Percentiles rank a stretch among this genome's conserved stretches.
phyloP scores from a whole-genome alignment of 1,284 basidiomycete species.

The Pterulicium gracile region DNA sequence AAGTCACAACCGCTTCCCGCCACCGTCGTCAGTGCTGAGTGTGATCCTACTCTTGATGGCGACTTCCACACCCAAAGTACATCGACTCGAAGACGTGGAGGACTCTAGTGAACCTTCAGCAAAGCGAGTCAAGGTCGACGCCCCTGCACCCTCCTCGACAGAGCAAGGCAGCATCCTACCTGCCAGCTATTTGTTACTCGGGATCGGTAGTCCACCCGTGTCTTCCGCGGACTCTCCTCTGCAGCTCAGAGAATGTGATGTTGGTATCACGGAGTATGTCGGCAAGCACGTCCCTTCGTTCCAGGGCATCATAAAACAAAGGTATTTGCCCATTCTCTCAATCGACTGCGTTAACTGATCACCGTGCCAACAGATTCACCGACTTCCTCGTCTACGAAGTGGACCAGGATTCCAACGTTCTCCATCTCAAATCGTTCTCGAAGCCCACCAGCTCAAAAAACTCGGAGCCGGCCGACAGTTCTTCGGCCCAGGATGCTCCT shows the following conservation, averaged over 20 bases:
- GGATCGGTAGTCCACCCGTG: neutral
- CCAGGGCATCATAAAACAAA: constrained; percentile 89
- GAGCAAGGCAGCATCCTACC: neutral
- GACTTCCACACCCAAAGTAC: neutral
- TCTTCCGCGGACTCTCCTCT: neutral
- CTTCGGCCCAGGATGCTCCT: constrained; percentile 3
- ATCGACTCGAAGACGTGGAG: neutral
- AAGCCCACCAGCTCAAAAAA: constrained; percentile 48
- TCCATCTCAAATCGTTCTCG: constrained; percentile 68
- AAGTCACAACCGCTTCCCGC: no score
- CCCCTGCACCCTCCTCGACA: neutral
- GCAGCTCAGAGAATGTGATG: constrained; percentile 70
- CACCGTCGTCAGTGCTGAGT: no score
- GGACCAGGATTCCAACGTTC: constrained; percentile 64
- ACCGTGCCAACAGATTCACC: constrained; percentile 60
- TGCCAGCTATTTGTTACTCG: neutral
- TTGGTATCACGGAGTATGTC: constrained; percentile 87
- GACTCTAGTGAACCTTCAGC: neutral
- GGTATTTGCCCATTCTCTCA: constrained; percentile 32
- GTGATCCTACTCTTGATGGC: neutral
- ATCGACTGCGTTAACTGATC: constrained; percentile 7
- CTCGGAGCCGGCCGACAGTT: constrained; percentile 12
- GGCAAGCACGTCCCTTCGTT: constrained; percentile 62
- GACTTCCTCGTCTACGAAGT: constrained; percentile 93
- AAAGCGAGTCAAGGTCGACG: neutral